These are phyloP conservation scores for Candida adriatica DNA, from an alignment of 805 yeast species.

Conservation along the genomic window DNA sequence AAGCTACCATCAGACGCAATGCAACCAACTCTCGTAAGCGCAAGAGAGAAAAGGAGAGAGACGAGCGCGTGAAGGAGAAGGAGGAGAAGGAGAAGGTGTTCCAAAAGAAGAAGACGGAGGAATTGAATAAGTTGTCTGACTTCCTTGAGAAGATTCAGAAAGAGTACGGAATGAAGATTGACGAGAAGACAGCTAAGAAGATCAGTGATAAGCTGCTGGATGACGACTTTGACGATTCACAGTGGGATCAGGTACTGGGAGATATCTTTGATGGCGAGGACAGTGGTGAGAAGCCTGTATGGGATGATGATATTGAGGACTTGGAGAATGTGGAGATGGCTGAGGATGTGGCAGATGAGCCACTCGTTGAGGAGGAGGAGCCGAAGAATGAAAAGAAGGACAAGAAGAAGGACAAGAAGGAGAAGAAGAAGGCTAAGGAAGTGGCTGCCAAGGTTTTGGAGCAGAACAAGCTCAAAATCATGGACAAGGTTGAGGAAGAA, in stretches of 20 bases:
- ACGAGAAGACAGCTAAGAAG: slow-evolving; percentile 52
- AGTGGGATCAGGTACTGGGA: slow-evolving; percentile 85
- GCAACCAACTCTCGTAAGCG: slow-evolving; percentile 64
- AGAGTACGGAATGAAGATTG: slow-evolving; percentile 39
- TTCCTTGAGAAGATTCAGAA: slow-evolving; percentile 39
- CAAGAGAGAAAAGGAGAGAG: slow-evolving; percentile 67
- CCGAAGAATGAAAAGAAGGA: slow-evolving; percentile 48
- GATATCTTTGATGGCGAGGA: slow-evolving; percentile 77
- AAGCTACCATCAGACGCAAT: slow-evolving; percentile 84
- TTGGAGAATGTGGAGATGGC: slow-evolving; percentile 34
- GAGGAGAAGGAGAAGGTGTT: slow-evolving; percentile 52
- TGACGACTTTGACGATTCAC: slow-evolving; percentile 83
- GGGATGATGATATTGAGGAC: slow-evolving; percentile 56
- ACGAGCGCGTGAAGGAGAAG: slow-evolving; percentile 43
- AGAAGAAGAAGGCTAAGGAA: slow-evolving; percentile 52
- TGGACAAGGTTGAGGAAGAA: slow-evolving; percentile 63
- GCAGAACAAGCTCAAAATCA: slow-evolving; percentile 53
- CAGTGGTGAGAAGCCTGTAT: slow-evolving; percentile 50
- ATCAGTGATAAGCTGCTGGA: slow-evolving; percentile 73
- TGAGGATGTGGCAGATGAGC: slow-evolving; percentile 36
- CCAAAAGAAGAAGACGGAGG: slow-evolving; percentile 65
- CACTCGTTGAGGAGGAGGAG: slow-evolving; percentile 25
- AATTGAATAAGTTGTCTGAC: slow-evolving; percentile 71
- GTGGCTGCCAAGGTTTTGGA: slow-evolving; percentile 78
- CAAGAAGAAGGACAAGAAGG: slow-evolving; percentile 53